Evolutionary conservation across 768 basidiomycete genomes (phyloP).

Genomic region (Lepiota brunneoincarnata): DNA sequence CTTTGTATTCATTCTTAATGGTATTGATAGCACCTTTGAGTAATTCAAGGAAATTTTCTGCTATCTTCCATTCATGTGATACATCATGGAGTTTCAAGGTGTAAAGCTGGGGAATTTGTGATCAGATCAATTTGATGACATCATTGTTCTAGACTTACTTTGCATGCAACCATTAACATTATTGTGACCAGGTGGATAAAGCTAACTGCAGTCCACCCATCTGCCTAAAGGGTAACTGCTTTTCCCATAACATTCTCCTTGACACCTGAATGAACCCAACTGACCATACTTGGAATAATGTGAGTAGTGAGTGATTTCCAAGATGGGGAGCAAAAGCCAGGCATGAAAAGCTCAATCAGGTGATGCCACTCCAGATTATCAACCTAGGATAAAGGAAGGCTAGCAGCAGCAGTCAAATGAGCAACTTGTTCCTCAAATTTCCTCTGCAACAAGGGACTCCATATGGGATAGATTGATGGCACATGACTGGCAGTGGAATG

Average conservation of each 20-base stretch:
- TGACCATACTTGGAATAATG: constrained; percentile 20
- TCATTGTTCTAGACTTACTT: constrained; percentile 3
- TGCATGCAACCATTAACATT: constrained; percentile 18
- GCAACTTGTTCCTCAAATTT: constrained; percentile 23
- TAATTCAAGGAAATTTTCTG: constrained; percentile 24
- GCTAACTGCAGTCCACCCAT: constrained; percentile 34
- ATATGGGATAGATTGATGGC: too few relatives aligned
- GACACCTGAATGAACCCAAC: neutral
- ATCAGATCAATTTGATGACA: neutral
- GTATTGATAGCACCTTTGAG: constrained; percentile 15
- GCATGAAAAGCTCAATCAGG: constrained; percentile 29
- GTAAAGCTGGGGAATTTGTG: constrained; percentile 20
- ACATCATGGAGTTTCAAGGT: constrained; percentile 29
- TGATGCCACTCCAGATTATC: constrained; percentile 30
- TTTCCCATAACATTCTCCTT: constrained; percentile 10
- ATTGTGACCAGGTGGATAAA: constrained; percentile 28
- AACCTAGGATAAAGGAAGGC: constrained; percentile 34
- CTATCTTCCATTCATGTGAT: constrained; percentile 27
- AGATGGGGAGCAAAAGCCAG: constrained; percentile 20
- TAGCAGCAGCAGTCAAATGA: constrained; percentile 29
- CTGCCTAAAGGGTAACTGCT: constrained; percentile 25
- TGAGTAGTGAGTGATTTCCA: constrained; percentile 20
- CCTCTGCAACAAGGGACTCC: constrained; percentile 5
- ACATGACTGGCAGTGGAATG: too few relatives aligned
- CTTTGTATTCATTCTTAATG: constrained; percentile 23